A percentile compares a stretch with the other conserved stretches of the same genome.
phyloP scores from a whole-genome alignment of 2,329 filamentous ascomycete genomes.

The Macrophomina phaseolina region DNA sequence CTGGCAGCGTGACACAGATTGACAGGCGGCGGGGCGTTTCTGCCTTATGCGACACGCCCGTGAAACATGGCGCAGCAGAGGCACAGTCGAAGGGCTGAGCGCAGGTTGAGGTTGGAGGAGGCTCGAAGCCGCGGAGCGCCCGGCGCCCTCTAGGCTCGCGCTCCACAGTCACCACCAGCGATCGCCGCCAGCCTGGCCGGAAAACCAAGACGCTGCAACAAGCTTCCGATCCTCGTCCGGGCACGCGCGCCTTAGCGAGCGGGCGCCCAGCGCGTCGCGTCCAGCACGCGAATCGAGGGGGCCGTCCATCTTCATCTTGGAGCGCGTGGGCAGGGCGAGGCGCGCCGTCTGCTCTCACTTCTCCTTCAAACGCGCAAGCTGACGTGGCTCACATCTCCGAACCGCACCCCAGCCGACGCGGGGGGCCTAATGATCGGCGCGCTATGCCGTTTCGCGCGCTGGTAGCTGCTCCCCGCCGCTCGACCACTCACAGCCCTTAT shows the following conservation, averaged over 20 bases:
- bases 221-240: slow-evolving; percentile 19
- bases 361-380: slow-evolving; percentile 25
- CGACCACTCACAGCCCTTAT: slow-evolving; percentile 12
- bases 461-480: slow-evolving; percentile 9
- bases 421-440: slow-evolving; percentile 23
- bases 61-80: slow-evolving; percentile 27
- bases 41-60: slow-evolving; percentile 26
- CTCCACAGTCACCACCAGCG: slow-evolving; percentile 20
- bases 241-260: background rate
- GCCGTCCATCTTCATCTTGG: slow-evolving; percentile 16
- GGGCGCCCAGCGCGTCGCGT: background rate
- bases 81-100: background rate
- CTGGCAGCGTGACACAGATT: slow-evolving; percentile 25
- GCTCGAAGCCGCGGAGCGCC: slow-evolving; percentile 3
- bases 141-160: background rate
- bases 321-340: slow-evolving; percentile 16
- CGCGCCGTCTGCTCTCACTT: slow-evolving; percentile 11
- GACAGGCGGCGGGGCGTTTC: slow-evolving; percentile 27
- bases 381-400: slow-evolving; percentile 25
- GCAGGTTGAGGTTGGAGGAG: background rate
- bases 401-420: slow-evolving; percentile 11
- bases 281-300: background rate
- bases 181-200: slow-evolving; percentile 18
- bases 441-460: slow-evolving; percentile 5
- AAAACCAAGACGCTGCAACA: slow-evolving; percentile 20